Evolutionary conservation across 1,284 basidiomycete genomes (phyloP).

Genomic region (Apiotrichum sp.): DNA sequence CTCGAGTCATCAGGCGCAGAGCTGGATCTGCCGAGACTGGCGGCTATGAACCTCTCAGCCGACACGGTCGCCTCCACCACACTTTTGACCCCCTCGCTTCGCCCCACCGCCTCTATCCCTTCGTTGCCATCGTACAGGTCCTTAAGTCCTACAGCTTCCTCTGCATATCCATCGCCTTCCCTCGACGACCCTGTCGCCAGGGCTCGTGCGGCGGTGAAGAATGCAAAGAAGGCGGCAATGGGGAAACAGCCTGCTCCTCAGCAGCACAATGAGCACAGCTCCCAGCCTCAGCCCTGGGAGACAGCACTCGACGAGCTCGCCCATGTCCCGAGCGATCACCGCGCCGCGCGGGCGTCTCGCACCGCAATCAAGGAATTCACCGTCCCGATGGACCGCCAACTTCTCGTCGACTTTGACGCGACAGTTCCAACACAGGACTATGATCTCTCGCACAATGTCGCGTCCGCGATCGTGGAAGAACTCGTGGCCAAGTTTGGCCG

Average conservation of each 20-base stretch:
- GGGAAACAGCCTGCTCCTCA: neutral
- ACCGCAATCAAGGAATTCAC: neutral
- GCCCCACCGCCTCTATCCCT: neutral
- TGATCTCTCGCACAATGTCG: conserved; percentile 2
- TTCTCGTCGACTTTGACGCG: neutral
- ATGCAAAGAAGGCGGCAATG: neutral
- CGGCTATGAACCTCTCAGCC: neutral
- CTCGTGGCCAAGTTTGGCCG: conserved; percentile 7
- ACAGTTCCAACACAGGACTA: neutral
- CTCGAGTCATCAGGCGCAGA: neutral
- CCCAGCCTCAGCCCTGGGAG: conserved; percentile 8
- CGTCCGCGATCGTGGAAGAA: conserved; percentile 4
- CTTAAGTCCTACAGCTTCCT: neutral
- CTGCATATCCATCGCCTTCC: neutral
- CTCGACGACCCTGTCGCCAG: neutral
- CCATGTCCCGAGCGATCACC: neutral
- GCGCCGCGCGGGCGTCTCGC: neutral
- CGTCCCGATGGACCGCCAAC: neutral
- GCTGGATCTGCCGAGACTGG: neutral
- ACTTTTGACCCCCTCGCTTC: neutral
- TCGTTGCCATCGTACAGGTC: neutral
- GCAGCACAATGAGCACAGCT: neutral
- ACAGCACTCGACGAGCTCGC: conserved; percentile 4
- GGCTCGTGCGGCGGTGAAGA: neutral
- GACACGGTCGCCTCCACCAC: neutral